Base-by-base conservation (phyloP, 768 basidiomycete genomes). In the Austroboletus eburneus region DNA sequence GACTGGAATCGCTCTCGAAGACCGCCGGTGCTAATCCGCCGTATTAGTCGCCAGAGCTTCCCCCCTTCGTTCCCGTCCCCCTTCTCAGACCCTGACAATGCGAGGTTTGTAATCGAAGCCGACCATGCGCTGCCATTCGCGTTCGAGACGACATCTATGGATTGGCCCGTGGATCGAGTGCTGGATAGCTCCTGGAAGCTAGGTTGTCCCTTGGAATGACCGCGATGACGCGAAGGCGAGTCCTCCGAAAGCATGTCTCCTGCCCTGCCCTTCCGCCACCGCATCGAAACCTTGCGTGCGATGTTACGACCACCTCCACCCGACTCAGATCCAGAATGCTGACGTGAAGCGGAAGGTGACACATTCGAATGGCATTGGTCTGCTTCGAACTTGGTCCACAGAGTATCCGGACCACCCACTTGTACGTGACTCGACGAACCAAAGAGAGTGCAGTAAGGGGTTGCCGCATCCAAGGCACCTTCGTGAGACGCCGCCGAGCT, bases 21-120 rank as follows among this genome's bases (percentile, higher is more conserved):
- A 9, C 73, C 80, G 8, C 81, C 79, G 0, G 78, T 75, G 49
- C 83, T 85, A 49, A 88, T 78, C 33, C 81, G 73, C 62, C 84
- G 86, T 72, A 87, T 73, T 42, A 88, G 58, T 62, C 74, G 82
- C 83, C 83, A 86, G 2, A 86, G 62, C 55, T 72, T 79, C 40
- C 69, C 71, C 7, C 73, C 69, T 5, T 72, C 68, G 5, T 39
- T 38, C 13, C 29, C 41, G 1, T 48, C 51, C 18, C 16, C 43
- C n/a, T 51, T 53, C 8, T 56, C 59, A 36, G 55, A 43, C n/a
- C 32, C 45, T 17, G 57, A 54, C 3, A 22, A 52, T 45, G 33
- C 46, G 44, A 39, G 54, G 39, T 37, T 48, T 2, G 27, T 30
- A n/a, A 34, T 16, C 2, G 54, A 56, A 39, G 57, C 50, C 18